Base-by-base conservation (phyloP, 371 early-diverging fungal genomes). In the Mucor velutinosus region DNA sequence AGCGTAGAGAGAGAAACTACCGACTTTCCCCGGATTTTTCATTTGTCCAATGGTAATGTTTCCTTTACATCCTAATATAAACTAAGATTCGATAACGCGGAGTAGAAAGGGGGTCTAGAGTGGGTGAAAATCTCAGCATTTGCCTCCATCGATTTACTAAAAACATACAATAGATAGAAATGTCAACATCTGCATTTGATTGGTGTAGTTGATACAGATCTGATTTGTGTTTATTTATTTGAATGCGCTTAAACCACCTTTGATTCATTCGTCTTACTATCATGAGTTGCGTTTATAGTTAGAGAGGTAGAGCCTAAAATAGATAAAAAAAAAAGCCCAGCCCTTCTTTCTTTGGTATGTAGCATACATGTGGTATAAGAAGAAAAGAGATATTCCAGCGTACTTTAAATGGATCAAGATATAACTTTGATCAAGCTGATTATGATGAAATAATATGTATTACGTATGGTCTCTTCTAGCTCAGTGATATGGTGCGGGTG, bases 11-110 rank as follows among this genome's bases (percentile, higher is more conserved):
- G 21, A 25, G 11, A 51, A 51, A 51, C 21, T 51, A 45, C 60
- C 60, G 60, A 43, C 53, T 62, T 62, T 62, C 53, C 53, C 53
- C 53, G 47, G 49, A 51, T 62, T 33, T 62, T 58, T 30, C 56
- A 27, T 30, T 35, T 21, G 21, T 37, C 58, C 32, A 58, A 58
- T 58, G n/a, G 35, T 5, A 2, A 37, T 58, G 37, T 58, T 58
- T 58, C 58, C 58, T 12, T 35, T 37, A 3, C 37, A 35, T 21
- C 58, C 58, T 58, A 37, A 58, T 58, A 32, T 58, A 58, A 37
- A 21, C 21, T 37, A 35, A 57, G 29, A 21, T 53, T 21, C 32
- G 56, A 30, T 56, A 30, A 27, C 4, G 56, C 56, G 30, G 32
- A 30, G 56, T 32, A 32, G 17, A 47, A n/a, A 47, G 7, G 33